Evolutionary conservation across 306 rosid species (phyloP).

Genomic region (Albizia julibrissin): DNA sequence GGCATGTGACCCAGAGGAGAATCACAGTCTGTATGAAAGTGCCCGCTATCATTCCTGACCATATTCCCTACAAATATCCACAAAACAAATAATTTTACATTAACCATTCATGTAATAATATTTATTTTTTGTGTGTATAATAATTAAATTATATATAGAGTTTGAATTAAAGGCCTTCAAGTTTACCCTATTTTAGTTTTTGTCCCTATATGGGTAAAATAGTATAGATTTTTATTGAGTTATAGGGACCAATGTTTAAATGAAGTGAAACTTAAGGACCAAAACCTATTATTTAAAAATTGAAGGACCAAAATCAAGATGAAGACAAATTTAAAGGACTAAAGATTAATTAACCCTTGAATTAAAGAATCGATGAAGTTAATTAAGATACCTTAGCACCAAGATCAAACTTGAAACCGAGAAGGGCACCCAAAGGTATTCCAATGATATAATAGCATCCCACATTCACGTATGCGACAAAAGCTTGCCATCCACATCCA

Average conservation of each 20-base stretch:
- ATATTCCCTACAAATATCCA: slow-evolving; percentile 41
- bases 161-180: not conserved
- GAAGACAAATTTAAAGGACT: fast-evolving
- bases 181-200: too few species aligned
- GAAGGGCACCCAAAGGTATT: slow-evolving; percentile 46
- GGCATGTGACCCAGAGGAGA: slow-evolving; percentile 16
- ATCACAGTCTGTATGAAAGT: slow-evolving; percentile 51
- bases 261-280: too few species aligned
- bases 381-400: slow-evolving; percentile 37
- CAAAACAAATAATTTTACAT: not conserved
- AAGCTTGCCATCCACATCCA: slow-evolving; percentile 71
- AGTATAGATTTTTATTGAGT: too few species aligned
- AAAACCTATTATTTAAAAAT: too few species aligned
- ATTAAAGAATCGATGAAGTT: not conserved
- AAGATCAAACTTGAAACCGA: slow-evolving; percentile 52
- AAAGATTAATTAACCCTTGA: too few species aligned
- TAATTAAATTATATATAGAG: not conserved
- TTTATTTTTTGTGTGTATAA: not conserved
- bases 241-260: too few species aligned
- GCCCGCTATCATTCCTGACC: slow-evolving; percentile 60
- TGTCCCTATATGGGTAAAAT: too few species aligned
- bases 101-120: not conserved
- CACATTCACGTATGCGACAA: slow-evolving; percentile 58
- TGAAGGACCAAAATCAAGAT: too few species aligned
- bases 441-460: slow-evolving; percentile 55